Conservation (phyloP, 768 basidiomycete genomes). For the Mycena vulgaris region DNA sequence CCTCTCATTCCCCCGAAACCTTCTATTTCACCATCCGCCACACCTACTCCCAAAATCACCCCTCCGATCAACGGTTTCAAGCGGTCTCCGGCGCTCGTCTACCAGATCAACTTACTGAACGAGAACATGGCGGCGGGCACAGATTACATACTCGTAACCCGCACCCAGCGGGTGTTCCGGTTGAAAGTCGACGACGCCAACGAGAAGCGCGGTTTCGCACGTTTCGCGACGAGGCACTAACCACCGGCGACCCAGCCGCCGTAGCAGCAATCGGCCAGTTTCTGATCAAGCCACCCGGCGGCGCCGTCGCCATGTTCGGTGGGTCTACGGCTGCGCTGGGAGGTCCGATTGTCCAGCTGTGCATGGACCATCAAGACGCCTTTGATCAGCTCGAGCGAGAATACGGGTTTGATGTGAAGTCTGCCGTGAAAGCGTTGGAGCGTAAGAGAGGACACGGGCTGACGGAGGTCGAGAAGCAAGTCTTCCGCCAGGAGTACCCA, state of each 20-base stretch:
- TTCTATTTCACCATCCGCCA: not conserved
- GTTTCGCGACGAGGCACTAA: slow-evolving; percentile 6
- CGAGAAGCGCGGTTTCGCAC: slow-evolving; percentile 13
- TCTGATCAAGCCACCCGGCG: slow-evolving; percentile 2
- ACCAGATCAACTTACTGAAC: slow-evolving; percentile 9
- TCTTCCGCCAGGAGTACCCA: not conserved
- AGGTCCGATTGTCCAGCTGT: not conserved
- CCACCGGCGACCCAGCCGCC: not conserved
- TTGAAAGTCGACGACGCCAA: not conserved
- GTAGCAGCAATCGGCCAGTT: slow-evolving; percentile 12
- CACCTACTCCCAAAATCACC: not conserved
- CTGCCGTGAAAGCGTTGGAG: slow-evolving; percentile 6
- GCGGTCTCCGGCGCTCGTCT: slow-evolving; percentile 7
- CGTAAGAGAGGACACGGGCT: not conserved
- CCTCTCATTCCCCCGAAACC: not conserved
- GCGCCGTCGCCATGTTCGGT: not conserved
- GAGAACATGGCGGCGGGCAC: not conserved
- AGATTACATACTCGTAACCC: slow-evolving; percentile 17
- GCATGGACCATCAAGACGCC: not conserved
- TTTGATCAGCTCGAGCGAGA: slow-evolving; percentile 13
- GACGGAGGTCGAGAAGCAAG: slow-evolving; percentile 8
- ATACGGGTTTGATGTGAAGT: slow-evolving; percentile 8
- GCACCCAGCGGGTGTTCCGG: slow-evolving; percentile 5
- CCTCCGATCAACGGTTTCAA: slow-evolving; percentile 13
- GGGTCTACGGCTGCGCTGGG: not conserved